These are phyloP conservation scores for Salisapilia sapeloensis DNA, from an alignment of 352 stramenopile genomes.

Conservation along the genomic window DNA sequence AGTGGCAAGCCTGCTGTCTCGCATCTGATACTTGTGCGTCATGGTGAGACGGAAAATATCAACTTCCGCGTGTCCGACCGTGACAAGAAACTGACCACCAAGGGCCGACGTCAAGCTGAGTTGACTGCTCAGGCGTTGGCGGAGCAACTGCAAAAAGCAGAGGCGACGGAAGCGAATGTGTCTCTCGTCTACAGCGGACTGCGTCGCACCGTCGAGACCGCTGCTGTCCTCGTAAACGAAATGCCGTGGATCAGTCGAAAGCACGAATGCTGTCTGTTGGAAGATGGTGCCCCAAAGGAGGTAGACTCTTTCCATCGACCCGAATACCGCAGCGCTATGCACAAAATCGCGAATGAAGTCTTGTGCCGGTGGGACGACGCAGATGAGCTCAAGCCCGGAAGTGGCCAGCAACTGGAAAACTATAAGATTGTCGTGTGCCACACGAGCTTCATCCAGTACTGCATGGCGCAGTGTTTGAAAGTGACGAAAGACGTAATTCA, in stretches of 20 bases:
- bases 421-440: slow-evolving; percentile 63
- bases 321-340: slow-evolving; percentile 59
- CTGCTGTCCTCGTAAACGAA: slow-evolving; percentile 21
- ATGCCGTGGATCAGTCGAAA: slow-evolving; percentile 54
- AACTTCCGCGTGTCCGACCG: slow-evolving; percentile 56
- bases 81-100: slow-evolving; percentile 51
- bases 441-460: slow-evolving; percentile 66
- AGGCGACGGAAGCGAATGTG: slow-evolving; percentile 16
- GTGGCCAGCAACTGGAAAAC: slow-evolving; percentile 16
- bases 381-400: slow-evolving; percentile 7
- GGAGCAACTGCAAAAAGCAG: slow-evolving; percentile 16
- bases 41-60: slow-evolving; percentile 72
- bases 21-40: slow-evolving; percentile 53
- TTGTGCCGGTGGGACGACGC: slow-evolving; percentile 36
- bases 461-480: slow-evolving; percentile 36
- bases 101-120: slow-evolving; percentile 34
- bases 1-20: slow-evolving; percentile 14
- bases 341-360: slow-evolving; percentile 55
- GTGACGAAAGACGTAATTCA: slow-evolving; percentile 63
- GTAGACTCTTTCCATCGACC: slow-evolving; percentile 33
- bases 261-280: slow-evolving; percentile 49
- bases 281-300: slow-evolving; percentile 43
- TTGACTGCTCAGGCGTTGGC: slow-evolving; percentile 27
- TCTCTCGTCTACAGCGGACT: slow-evolving; percentile 50
- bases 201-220: slow-evolving; percentile 49